Conservation (phyloP, 208 protist genomes). For the Crithidia expoeki region DNA sequence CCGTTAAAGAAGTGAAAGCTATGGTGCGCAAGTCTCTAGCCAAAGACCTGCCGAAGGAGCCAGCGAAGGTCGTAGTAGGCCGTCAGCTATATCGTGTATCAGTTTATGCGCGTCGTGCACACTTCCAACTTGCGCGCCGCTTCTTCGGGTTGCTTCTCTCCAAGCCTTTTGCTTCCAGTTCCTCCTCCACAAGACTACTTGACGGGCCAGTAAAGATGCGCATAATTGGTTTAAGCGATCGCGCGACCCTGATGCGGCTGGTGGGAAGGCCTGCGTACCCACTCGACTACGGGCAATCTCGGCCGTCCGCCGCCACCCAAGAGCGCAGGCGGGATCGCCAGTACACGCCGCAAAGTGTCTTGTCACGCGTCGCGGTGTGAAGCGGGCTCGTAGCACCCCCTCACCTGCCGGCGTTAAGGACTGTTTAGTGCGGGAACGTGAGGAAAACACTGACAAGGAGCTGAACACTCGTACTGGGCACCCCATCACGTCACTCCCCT, state of each 20-base stretch:
- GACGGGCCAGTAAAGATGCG: slow-evolving; percentile 1
- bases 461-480: background rate
- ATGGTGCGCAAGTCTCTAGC: background rate
- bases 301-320: slow-evolving; percentile 19
- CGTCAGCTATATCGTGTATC: slow-evolving; percentile 9
- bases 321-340: slow-evolving; percentile 6
- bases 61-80: background rate
- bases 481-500: background rate
- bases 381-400: background rate
- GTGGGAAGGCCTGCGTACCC: slow-evolving; percentile 52
- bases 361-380: slow-evolving; percentile 1
- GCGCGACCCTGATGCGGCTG: slow-evolving; percentile 50
- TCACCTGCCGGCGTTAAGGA: background rate
- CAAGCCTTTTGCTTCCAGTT: background rate
- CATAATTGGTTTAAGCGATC: slow-evolving; percentile 50
- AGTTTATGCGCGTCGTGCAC: slow-evolving; percentile 11
- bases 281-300: slow-evolving; percentile 34
- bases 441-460: background rate
- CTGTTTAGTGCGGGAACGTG: background rate
- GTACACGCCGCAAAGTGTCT: background rate
- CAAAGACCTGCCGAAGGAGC: background rate
- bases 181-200: background rate
- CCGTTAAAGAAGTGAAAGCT: background rate
- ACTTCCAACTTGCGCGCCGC: slow-evolving; percentile 34
- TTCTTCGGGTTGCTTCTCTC: slow-evolving; percentile 29